phyloP scores from a whole-genome alignment of 202 grass and related monocot genomes.

The Dendrocalamus latiflorus region DNA sequence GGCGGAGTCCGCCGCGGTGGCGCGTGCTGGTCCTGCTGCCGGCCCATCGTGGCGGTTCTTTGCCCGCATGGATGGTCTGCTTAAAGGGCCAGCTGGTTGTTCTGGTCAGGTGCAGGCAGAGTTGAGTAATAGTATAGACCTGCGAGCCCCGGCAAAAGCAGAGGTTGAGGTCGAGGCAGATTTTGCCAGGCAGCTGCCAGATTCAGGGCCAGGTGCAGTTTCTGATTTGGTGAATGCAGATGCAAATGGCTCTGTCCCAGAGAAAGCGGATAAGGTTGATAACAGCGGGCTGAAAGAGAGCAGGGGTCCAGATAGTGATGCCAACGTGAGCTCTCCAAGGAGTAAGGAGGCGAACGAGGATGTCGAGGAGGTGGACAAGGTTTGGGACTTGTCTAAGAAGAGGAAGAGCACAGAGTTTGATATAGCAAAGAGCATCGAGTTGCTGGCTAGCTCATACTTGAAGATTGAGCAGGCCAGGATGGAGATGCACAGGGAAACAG shows the following conservation, averaged over 20 bases:
- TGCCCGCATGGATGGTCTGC: conserved; percentile 67
- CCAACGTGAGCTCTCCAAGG: conserved; percentile 41
- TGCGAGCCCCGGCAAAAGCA: conserved; percentile 26
- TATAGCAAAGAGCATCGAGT: conserved; percentile 54
- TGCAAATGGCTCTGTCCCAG: conserved; percentile 22
- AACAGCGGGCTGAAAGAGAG: conserved; percentile 29
- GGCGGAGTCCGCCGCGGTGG: conserved; percentile 47
- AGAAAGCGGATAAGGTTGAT: conserved; percentile 31
- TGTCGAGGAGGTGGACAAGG: conserved; percentile 24
- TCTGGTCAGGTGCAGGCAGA: not conserved
- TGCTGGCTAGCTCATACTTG: no score
- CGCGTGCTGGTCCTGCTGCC: conserved; percentile 17
- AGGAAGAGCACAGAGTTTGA: conserved; percentile 35
- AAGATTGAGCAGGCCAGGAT: no score
- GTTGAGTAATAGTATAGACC: conserved; percentile 5
- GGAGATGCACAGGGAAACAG: no score
- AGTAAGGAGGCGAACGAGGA: conserved; percentile 41
- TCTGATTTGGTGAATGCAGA: conserved; percentile 34
- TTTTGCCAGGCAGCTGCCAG: conserved; percentile 14
- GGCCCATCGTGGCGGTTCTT: conserved; percentile 79
- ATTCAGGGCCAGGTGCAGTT: conserved; percentile 9
- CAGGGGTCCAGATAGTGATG: conserved; percentile 34
- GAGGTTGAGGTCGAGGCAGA: conserved; percentile 37
- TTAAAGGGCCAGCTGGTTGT: conserved; percentile 39
- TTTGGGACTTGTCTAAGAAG: conserved; percentile 32